A percentile compares a stretch with the other conserved stretches of the same genome.
Conservation (phyloP, 495 filamentous ascomycete species). For the Arthonia radiata region DNA sequence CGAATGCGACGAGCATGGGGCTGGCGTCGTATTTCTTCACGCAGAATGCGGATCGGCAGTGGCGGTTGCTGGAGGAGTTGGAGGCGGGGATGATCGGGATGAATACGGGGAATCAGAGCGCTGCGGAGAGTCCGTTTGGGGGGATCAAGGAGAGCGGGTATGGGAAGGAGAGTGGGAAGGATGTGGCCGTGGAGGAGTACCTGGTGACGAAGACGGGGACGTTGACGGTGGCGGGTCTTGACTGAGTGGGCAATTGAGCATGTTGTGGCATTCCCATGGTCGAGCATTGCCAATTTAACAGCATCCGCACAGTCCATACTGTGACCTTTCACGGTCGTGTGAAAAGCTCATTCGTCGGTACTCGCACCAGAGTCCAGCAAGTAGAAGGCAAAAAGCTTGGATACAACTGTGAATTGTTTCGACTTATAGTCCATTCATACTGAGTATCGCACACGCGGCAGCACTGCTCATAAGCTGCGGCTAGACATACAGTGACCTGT, state of each 20-base stretch:
- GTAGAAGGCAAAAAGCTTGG: too few relatives aligned
- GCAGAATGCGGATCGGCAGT: constrained; percentile 45
- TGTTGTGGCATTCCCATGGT: too few relatives aligned
- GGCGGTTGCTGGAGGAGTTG: constrained; percentile 46
- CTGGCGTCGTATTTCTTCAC: constrained; percentile 50
- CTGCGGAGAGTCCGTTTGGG: constrained; percentile 49
- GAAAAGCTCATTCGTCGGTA: too few relatives aligned
- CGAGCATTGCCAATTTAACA: too few relatives aligned
- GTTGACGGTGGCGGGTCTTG: constrained; percentile 34
- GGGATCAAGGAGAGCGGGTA: constrained; percentile 55
- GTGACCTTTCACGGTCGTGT: too few relatives aligned
- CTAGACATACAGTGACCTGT: too few relatives aligned
- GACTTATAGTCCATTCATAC: too few relatives aligned
- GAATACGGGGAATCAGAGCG: constrained; percentile 42
- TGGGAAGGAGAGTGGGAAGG: constrained; percentile 52
- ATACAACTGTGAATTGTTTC: too few relatives aligned
- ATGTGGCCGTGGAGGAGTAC: constrained; percentile 39
- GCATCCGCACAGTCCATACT: too few relatives aligned
- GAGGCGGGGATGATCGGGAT: constrained; percentile 57
- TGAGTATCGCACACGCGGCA: too few relatives aligned
- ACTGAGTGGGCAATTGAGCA: constrained; percentile 13
- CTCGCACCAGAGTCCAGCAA: too few relatives aligned
- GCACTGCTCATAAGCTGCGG: too few relatives aligned
- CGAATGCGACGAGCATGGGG: constrained; percentile 41
- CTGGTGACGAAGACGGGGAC: constrained; percentile 50